Conservation (phyloP, 768 basidiomycete genomes). For the Sporobolomyces roseus region DNA sequence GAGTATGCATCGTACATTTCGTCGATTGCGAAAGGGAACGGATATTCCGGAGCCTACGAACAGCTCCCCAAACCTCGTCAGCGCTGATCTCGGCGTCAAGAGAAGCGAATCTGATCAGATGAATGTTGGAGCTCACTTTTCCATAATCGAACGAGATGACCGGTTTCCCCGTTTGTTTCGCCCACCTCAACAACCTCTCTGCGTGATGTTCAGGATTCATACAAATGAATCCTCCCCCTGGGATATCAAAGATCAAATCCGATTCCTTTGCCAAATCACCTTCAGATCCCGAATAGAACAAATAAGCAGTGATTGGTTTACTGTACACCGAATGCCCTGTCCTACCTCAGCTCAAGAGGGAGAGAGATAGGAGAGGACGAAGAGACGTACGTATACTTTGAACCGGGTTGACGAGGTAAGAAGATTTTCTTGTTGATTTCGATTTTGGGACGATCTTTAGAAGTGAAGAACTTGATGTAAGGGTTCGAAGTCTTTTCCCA, state of each 20-base stretch:
- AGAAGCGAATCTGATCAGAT: no score
- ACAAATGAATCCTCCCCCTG: slow-evolving; percentile 93
- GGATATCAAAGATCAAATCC: slow-evolving; percentile 85
- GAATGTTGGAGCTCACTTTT: slow-evolving; percentile 66
- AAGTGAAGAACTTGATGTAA: slow-evolving; percentile 66
- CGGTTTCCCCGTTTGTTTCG: slow-evolving; percentile 68
- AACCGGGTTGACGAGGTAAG: slow-evolving; percentile 74
- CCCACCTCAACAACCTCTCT: slow-evolving; percentile 84
- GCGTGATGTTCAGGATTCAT: slow-evolving; percentile 97
- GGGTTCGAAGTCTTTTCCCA: slow-evolving; percentile 98
- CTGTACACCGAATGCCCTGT: slow-evolving; percentile 43
- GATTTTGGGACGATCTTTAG: slow-evolving; percentile 59
- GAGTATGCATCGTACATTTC: slow-evolving; percentile 89
- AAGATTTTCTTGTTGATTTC: slow-evolving; percentile 68
- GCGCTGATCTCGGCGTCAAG: not conserved
- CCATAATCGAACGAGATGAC: slow-evolving; percentile 88
- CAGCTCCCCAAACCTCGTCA: not conserved
- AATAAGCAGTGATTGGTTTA: slow-evolving; percentile 74
- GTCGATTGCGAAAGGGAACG: slow-evolving; percentile 93
- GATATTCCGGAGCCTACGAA: slow-evolving; percentile 58
- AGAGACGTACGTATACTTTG: slow-evolving; percentile 60
- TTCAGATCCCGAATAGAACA: slow-evolving; percentile 74
- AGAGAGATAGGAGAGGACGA: slow-evolving; percentile 1
- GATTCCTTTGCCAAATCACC: slow-evolving; percentile 62
- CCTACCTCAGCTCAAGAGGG: not conserved